These are phyloP conservation scores for Kondoa malvinella DNA, from an alignment of 768 basidiomycete species.

Conservation along the genomic window DNA sequence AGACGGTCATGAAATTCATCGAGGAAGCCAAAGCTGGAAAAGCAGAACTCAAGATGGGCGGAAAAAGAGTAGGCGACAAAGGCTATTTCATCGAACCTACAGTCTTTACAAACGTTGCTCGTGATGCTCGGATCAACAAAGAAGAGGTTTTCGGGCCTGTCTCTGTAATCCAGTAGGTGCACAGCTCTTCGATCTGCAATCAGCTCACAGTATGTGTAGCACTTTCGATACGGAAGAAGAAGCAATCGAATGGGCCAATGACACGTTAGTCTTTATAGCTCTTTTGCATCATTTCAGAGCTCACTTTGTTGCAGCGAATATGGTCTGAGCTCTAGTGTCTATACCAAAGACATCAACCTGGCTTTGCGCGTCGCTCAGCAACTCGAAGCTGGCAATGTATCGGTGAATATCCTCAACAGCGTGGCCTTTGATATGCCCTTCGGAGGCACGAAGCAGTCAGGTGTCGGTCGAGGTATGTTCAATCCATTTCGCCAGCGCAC, in stretches of 20 bases:
- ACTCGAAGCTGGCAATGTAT: slow-evolving; percentile 10
- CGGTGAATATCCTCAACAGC: slow-evolving; percentile 5
- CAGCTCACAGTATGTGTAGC: too few species aligned
- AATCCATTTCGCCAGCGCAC: too few species aligned
- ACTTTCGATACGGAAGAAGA: slow-evolving; percentile 7
- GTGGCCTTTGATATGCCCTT: slow-evolving; percentile 14
- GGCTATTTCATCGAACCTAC: slow-evolving; percentile 9
- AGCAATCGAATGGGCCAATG: slow-evolving; percentile 5
- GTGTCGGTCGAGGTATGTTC: slow-evolving; percentile 9
- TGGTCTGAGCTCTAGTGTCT: slow-evolving; percentile 11
- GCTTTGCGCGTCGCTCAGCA: slow-evolving; percentile 9
- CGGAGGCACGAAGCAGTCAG: slow-evolving; percentile 13
- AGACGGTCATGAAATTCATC: slow-evolving; percentile 6
- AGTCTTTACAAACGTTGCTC: slow-evolving; percentile 49
- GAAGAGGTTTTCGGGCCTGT: slow-evolving; percentile 18
- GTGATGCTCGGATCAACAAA: slow-evolving; percentile 40
- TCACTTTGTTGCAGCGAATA: slow-evolving; percentile 7
- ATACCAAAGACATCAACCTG: slow-evolving; percentile 12
- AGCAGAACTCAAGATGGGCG: slow-evolving; percentile 1
- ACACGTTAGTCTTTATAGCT: slow-evolving; percentile 17
- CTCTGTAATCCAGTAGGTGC: neutral
- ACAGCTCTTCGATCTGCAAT: too few species aligned
- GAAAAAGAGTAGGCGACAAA: slow-evolving; percentile 5
- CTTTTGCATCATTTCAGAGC: neutral
- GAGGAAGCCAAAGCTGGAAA: slow-evolving; percentile 9